Conservation (phyloP, 2,329 filamentous ascomycete species). For the Verticillium albo-atrum region DNA sequence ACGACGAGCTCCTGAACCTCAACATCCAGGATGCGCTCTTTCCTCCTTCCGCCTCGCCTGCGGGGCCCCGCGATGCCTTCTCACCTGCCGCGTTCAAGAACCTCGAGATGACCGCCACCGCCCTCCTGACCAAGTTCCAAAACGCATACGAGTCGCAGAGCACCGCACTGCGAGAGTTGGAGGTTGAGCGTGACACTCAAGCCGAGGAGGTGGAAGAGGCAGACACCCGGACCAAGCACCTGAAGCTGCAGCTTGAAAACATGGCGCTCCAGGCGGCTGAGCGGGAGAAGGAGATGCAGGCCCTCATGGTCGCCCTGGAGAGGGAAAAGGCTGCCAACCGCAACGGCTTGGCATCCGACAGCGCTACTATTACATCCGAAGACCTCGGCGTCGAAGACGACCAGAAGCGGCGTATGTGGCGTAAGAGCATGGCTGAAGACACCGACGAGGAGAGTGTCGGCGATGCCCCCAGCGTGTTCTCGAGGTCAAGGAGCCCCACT, state of each 20-base stretch:
- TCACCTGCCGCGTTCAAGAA: slow-evolving; percentile 58
- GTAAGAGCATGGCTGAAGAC: slow-evolving; percentile 38
- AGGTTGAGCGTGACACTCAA: slow-evolving; percentile 48
- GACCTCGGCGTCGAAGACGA: slow-evolving; percentile 52
- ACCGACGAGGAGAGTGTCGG: slow-evolving; percentile 49
- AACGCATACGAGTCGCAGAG: slow-evolving; percentile 52
- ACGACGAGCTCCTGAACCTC: slow-evolving; percentile 50
- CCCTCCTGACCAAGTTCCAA: slow-evolving; percentile 53
- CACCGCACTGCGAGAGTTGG: slow-evolving; percentile 43
- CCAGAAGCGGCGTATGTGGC: slow-evolving; percentile 31
- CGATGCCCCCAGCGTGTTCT: slow-evolving; percentile 52
- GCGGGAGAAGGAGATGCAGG: slow-evolving; percentile 46
- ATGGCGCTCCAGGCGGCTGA: slow-evolving; percentile 50
- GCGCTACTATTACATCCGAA: slow-evolving; percentile 40
- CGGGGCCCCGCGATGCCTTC: slow-evolving; percentile 41
- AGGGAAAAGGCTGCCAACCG: slow-evolving; percentile 43
- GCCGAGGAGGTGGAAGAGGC: slow-evolving; percentile 53
- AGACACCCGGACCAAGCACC: slow-evolving; percentile 42
- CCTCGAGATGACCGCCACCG: slow-evolving; percentile 52
- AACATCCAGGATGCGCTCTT: slow-evolving; percentile 53
- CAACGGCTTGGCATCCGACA: slow-evolving; percentile 28
- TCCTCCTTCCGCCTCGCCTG: slow-evolving; percentile 33
- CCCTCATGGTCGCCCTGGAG: slow-evolving; percentile 45
- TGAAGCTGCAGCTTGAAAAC: slow-evolving; percentile 56
- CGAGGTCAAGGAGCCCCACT: slow-evolving; percentile 54